Percentiles rank a stretch among this genome's conserved stretches.
These are phyloP conservation scores for Suillus discolor DNA, from an alignment of 768 basidiomycete genomes.

Conservation along the genomic window DNA sequence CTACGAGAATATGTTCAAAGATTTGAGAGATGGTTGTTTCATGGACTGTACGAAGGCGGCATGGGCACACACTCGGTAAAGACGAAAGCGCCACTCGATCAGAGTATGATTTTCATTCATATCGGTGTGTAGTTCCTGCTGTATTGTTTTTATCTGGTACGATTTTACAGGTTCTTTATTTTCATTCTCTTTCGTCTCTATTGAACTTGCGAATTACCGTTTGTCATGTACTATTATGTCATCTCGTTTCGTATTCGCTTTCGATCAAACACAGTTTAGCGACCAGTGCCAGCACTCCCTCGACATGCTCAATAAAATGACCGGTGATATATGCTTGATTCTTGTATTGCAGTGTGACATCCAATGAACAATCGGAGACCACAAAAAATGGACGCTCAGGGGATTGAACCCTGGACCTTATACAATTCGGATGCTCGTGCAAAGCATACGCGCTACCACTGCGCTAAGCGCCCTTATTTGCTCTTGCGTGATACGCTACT, in stretches of 20 bases:
- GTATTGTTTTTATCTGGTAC: neutral
- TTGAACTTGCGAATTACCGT: neutral
- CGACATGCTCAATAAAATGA: too few relatives aligned
- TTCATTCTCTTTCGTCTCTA: neutral
- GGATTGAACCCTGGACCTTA: constrained; percentile 48
- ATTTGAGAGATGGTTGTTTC: neutral
- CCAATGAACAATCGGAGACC: too few relatives aligned
- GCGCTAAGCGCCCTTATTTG: constrained; percentile 23
- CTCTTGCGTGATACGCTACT: neutral
- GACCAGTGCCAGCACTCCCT: neutral
- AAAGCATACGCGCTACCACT: constrained; percentile 35
- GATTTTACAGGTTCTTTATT: neutral
- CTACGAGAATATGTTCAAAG: neutral
- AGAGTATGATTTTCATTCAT: neutral
- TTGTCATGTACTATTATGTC: neutral
- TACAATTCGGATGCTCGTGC: constrained; percentile 31
- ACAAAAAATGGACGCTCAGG: constrained; percentile 34
- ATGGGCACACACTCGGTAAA: neutral
- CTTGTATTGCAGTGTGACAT: too few relatives aligned
- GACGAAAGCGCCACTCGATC: neutral
- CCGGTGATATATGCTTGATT: too few relatives aligned
- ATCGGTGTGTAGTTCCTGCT: neutral
- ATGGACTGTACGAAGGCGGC: neutral
- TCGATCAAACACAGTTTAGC: neutral
- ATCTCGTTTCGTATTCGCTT: neutral